Evolutionary conservation across 2,329 filamentous ascomycete species (phyloP), one percentile per base, ranked within the genome.

Genomic region (Chrysoporthe austroafricana): DNA sequence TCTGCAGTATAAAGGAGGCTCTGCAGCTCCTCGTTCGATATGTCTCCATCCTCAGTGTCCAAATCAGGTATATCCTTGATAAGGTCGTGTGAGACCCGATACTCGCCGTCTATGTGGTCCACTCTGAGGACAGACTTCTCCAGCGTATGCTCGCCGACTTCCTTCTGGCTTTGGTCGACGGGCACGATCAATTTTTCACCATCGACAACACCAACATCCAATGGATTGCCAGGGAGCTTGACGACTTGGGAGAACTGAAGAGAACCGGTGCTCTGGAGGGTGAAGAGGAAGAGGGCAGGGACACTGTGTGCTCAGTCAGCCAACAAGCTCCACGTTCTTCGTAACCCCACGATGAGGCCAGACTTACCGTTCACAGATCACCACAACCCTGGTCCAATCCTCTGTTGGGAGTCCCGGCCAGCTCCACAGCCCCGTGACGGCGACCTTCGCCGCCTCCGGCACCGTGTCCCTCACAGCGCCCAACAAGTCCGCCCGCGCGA

Each of bases 221-320:
- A 84, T 0, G 89, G 85, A 73, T 92, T 93, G 8, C 90, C 90
- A 2, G 83, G 81, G 4, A 93, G 77, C 50, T 81, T 77, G 64
- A 93, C 74, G 62, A 83, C 84, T 58, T 83, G 78, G 8, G 77
- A 76, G 69, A 85, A 80, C 9, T 80, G 76, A 52, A 93, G 80
- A 16, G 75, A 77, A 69, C 84, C 84, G 61, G 85, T 76, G 1
- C 76, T 69, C 6, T 72, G 75, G 48, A 91, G 80, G n/a, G 79
- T 78, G 79, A 90, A 91, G 66, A 86, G 79, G 77, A 95, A 89
- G 9, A 96, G 79, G 52, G 85, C 91, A 67, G 88, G 85, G 65
- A 86, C 76, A 46, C 84, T 88, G 70, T 42, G 13, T 13, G 34
- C 69, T 78, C 64, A 75, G 70, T 69, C 69, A 8, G 32, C 26